A percentile compares a stretch with the other conserved stretches of the same genome.
Conservation (phyloP, 169 alveolate species). For the Plasmodium blacklocki region DNA sequence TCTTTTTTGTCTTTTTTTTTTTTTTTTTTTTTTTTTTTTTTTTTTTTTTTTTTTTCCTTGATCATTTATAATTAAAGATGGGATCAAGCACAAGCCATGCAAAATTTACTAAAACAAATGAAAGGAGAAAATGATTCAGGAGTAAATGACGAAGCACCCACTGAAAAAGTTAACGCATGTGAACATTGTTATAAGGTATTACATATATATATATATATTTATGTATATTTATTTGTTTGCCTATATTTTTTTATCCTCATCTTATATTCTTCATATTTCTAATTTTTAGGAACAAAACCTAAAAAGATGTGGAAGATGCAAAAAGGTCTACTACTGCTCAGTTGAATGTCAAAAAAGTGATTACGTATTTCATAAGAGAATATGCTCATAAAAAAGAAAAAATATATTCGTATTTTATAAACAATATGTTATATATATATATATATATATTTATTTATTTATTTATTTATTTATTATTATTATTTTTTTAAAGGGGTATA, state of each 20-base stretch:
- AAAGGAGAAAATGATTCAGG: conserved; percentile 61
- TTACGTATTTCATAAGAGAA: conserved; percentile 89
- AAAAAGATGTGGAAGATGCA: conserved; percentile 89
- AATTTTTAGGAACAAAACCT: conserved; percentile 45
- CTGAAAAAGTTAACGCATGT: conserved; percentile 28
- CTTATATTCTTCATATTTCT: conserved; percentile 4
- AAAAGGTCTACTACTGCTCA: conserved; percentile 90
- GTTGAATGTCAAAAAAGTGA: conserved; percentile 90
- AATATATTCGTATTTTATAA: too few species aligned
- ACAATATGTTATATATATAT: too few species aligned
- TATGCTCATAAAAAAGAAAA: conserved; percentile 78
- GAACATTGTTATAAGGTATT: conserved; percentile 61
- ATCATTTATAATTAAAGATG: conserved; percentile 14
- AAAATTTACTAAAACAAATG: conserved; percentile 72
- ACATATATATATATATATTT: background rate
- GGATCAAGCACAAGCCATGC: conserved; percentile 77
- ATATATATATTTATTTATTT: too few species aligned
- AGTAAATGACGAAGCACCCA: conserved; percentile 9
- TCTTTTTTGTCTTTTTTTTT: background rate
- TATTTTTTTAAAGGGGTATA: too few species aligned
- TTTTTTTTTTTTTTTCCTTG: background rate
- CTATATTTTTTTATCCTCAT: background rate
- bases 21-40: conserved; percentile 2
- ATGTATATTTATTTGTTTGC: background rate
- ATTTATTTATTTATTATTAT: too few species aligned